phyloP scores from a whole-genome alignment of 2,329 filamentous ascomycete genomes.

The Emericellopsis atlantica region DNA sequence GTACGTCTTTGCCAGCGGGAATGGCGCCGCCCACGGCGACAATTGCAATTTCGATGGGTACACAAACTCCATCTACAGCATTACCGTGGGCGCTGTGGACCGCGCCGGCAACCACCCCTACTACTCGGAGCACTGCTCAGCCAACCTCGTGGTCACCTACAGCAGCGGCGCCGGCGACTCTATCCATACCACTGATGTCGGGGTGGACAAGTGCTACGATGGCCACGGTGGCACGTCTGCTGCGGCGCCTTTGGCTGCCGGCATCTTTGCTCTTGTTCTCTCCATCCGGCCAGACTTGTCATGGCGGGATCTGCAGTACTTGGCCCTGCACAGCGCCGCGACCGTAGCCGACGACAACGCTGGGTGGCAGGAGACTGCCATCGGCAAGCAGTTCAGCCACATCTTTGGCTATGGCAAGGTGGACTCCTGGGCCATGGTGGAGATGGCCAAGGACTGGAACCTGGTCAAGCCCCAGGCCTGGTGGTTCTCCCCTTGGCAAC shows the following conservation, averaged over 20 bases:
- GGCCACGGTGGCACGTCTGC: conserved; percentile 93
- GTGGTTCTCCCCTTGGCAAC: conserved; percentile 88
- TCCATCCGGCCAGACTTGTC: conserved; percentile 74
- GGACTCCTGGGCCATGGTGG: conserved; percentile 74
- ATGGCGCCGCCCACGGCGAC: conserved; percentile 75
- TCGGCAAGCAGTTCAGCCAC: conserved; percentile 83
- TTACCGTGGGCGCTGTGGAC: conserved; percentile 90
- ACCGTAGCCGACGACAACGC: conserved; percentile 57
- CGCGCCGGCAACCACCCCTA: conserved; percentile 79
- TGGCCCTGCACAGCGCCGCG: conserved; percentile 73
- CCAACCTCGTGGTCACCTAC: conserved; percentile 92
- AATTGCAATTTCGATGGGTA: conserved; percentile 98
- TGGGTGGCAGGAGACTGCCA: conserved; percentile 71
- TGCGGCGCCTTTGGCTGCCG: conserved; percentile 83
- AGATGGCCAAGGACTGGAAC: conserved; percentile 74
- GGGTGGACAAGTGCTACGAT: conserved; percentile 63
- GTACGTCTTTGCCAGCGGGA: conserved; percentile 90
- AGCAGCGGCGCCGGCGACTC: conserved; percentile 81
- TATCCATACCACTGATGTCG: conserved; percentile 95
- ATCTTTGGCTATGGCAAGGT: conserved; percentile 94
- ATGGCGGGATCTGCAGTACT: conserved; percentile 91
- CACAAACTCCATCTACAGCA: conserved; percentile 98
- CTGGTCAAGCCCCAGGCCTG: conserved; percentile 91
- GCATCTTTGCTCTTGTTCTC: conserved; percentile 80
- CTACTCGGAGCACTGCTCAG: conserved; percentile 94